phyloP scores from a whole-genome alignment of 257 asterid species.

The Primulina eburnea region DNA sequence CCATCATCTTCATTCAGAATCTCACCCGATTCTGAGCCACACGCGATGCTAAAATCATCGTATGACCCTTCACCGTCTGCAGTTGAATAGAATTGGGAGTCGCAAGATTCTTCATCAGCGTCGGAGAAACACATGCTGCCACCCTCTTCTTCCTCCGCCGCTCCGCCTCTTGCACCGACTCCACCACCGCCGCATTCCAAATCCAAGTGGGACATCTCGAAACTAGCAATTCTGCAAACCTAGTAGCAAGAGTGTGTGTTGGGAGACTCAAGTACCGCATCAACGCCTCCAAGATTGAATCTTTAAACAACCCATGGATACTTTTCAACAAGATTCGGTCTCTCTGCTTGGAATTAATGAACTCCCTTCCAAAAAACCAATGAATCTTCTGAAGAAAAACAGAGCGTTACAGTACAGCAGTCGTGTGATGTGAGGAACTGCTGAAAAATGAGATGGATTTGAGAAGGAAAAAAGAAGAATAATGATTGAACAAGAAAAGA shows the following conservation, averaged over 20 bases:
- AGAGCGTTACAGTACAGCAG: slow-evolving; percentile 19
- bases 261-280: slow-evolving; percentile 7
- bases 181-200: slow-evolving; percentile 56
- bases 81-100: slow-evolving; percentile 75
- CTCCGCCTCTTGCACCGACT: slow-evolving; percentile 26
- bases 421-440: slow-evolving; percentile 26
- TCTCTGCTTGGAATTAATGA: not conserved
- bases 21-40: slow-evolving; percentile 37
- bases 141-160: slow-evolving; percentile 42
- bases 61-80: slow-evolving; percentile 74
- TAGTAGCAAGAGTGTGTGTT: slow-evolving; percentile 23
- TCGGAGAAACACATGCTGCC: slow-evolving; percentile 74
- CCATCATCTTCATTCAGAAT: slow-evolving; percentile 36
- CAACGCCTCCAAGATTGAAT: slow-evolving; percentile 31
- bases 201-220: slow-evolving; percentile 48
- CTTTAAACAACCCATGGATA: slow-evolving; percentile 24
- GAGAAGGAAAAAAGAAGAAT: slow-evolving; percentile 29
- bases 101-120: slow-evolving; percentile 65
- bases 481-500: slow-evolving; percentile 21
- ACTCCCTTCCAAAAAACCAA: not conserved
- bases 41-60: slow-evolving; percentile 41
- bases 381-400: slow-evolving; percentile 6
- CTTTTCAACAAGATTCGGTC: slow-evolving; percentile 12
- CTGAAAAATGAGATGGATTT: slow-evolving; percentile 30
- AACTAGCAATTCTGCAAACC: slow-evolving; percentile 40